Evolutionary conservation across 176 grass and related monocot species (phyloP).

Genomic region (Hyparrhenia diplandra): DNA sequence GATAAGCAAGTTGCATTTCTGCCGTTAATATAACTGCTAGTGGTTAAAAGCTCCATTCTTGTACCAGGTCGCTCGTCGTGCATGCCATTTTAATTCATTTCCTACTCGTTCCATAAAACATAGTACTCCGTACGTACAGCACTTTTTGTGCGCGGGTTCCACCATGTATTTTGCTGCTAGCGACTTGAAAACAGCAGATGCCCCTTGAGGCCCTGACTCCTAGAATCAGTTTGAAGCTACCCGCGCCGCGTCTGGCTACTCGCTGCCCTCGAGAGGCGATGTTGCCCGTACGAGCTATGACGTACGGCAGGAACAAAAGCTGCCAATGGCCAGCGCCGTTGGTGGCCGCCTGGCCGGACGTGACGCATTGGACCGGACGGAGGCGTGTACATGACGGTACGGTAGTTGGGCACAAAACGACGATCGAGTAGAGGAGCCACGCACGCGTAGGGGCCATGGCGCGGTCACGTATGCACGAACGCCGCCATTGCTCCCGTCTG

Average conservation of each 20-base stretch:
- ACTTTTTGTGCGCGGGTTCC: background rate
- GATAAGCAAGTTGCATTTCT: background rate
- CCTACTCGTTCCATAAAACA: no score
- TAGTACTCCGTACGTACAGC: no score
- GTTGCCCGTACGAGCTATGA: background rate
- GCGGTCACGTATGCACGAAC: background rate
- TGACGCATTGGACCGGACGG: background rate
- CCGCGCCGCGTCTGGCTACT: background rate
- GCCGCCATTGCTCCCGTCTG: constrained; percentile 21
- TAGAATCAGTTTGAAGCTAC: background rate
- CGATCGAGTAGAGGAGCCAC: background rate
- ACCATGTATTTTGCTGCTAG: background rate
- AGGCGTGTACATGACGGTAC: background rate
- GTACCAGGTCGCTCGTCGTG: background rate
- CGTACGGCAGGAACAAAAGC: background rate
- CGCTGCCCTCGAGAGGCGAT: background rate
- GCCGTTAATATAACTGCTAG: background rate
- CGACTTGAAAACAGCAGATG: background rate
- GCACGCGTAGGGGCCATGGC: background rate
- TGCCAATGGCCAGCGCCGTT: constrained; percentile 27
- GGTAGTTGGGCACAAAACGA: background rate
- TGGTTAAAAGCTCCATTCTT: background rate
- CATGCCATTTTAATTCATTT: no score
- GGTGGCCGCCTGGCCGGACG: background rate
- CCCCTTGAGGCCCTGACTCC: no score